These are phyloP conservation scores for Chloropicon primus DNA, from an alignment of 139 green algal species.

Conservation along the genomic window DNA sequence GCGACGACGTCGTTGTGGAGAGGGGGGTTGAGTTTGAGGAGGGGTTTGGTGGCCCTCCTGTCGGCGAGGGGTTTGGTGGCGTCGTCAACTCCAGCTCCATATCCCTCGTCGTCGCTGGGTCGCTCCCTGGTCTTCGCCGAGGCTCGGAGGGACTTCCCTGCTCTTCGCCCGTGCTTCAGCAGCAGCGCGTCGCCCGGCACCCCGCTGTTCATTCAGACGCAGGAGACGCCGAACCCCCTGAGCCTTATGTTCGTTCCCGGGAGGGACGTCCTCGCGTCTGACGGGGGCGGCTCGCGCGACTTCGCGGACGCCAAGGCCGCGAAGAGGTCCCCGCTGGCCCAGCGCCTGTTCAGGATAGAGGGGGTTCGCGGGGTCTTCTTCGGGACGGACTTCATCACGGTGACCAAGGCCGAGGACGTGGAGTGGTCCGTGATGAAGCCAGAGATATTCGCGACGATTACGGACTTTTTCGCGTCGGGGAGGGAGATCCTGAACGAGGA, in stretches of 20 bases:
- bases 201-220: constrained; percentile 91
- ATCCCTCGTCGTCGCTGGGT: too few species aligned
- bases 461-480: constrained; percentile 78
- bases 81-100: too few species aligned
- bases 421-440: constrained; percentile 80
- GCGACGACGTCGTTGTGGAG: too few species aligned
- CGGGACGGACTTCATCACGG: constrained; percentile 91
- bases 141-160: too few species aligned
- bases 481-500: constrained; percentile 48
- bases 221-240: constrained; percentile 83
- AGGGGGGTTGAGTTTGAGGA: too few species aligned
- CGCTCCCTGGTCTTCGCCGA: too few species aligned
- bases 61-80: too few species aligned
- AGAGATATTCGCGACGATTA: constrained; percentile 90
- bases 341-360: constrained; percentile 67
- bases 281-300: neutral
- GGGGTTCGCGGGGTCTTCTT: constrained; percentile 86
- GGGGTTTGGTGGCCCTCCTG: too few species aligned
- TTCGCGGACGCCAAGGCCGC: neutral
- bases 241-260: constrained; percentile 97
- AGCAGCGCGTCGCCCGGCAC: neutral
- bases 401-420: constrained; percentile 73
- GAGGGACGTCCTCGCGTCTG: constrained; percentile 41
- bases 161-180: neutral
- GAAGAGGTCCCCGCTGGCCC: neutral